A percentile compares a stretch with the other conserved stretches of the same genome.
These are phyloP conservation scores for Termitomyces sp. DNA, from an alignment of 1,284 basidiomycete species.

Conservation along the genomic window DNA sequence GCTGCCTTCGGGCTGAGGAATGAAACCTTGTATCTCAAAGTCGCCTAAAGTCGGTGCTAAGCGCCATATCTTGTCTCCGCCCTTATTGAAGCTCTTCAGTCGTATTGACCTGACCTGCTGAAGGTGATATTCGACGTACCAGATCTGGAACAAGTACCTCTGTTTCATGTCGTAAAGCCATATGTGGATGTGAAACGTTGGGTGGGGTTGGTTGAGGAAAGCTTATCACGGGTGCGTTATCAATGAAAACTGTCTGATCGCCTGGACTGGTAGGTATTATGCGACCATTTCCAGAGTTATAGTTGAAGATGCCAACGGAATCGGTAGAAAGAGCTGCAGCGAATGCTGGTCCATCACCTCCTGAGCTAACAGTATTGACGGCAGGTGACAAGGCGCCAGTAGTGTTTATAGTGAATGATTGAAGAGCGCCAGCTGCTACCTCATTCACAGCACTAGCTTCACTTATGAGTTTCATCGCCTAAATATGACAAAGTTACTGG, in stretches of 20 bases:
- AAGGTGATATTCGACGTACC: slow-evolving; percentile 29
- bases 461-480: slow-evolving; percentile 9
- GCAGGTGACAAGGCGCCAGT: slow-evolving; percentile 43
- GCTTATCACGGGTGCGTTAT: slow-evolving; percentile 38
- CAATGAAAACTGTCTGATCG: slow-evolving; percentile 37
- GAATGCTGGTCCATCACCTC: slow-evolving; percentile 49
- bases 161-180: slow-evolving; percentile 45
- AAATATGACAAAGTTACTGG: background rate
- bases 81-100: slow-evolving; percentile 31
- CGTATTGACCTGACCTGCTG: background rate
- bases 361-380: slow-evolving; percentile 43
- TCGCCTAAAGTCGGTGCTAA: slow-evolving; percentile 37
- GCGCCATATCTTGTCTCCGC: slow-evolving; percentile 63
- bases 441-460: slow-evolving; percentile 53
- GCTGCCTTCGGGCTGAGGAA: slow-evolving; percentile 57
- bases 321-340: slow-evolving; percentile 46
- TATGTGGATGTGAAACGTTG: slow-evolving; percentile 54
- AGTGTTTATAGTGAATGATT: slow-evolving; percentile 48
- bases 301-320: slow-evolving; percentile 58
- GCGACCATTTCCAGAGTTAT: slow-evolving; percentile 49
- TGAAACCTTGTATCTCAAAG: slow-evolving; percentile 54
- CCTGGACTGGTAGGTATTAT: slow-evolving; percentile 39
- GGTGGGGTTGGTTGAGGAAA: slow-evolving; percentile 40
- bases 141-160: slow-evolving; percentile 65
- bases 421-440: slow-evolving; percentile 38